These are phyloP conservation scores for Hydnum rufescens DNA, from an alignment of 768 basidiomycete genomes.

Conservation along the genomic window DNA sequence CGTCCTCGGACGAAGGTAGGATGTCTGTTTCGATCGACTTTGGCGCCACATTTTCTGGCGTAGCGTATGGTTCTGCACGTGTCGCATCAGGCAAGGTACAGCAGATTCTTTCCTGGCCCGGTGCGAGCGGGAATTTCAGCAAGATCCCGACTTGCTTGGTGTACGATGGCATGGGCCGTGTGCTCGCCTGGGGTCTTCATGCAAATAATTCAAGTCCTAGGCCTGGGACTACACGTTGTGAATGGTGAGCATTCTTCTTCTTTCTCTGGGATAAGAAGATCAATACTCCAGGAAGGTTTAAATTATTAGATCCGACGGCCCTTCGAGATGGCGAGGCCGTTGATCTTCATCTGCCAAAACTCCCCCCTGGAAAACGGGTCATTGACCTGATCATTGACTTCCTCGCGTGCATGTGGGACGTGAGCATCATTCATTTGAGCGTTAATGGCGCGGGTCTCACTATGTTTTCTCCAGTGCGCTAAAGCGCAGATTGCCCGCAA, in stretches of 20 bases:
- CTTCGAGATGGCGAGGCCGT: constrained; percentile 54
- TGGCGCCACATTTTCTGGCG: constrained; percentile 74
- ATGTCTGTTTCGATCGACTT: constrained; percentile 59
- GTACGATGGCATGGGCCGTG: constrained; percentile 53
- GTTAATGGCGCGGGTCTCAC: not conserved
- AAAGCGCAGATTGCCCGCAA: constrained; percentile 74
- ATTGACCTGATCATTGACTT: constrained; percentile 72
- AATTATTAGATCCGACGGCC: constrained; percentile 63
- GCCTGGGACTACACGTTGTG: constrained; percentile 39
- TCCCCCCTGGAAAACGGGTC: constrained; percentile 59
- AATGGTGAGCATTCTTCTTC: too few species aligned
- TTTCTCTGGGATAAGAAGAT: too few species aligned
- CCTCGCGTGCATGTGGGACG: constrained; percentile 59
- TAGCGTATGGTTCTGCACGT: constrained; percentile 73
- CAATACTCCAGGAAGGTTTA: too few species aligned
- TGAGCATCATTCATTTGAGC: not conserved
- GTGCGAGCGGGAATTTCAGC: constrained; percentile 68
- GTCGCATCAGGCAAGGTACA: constrained; percentile 62
- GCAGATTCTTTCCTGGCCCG: constrained; percentile 75
- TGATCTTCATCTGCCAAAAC: constrained; percentile 57
- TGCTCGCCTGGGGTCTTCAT: constrained; percentile 72
- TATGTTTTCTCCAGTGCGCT: constrained; percentile 29
- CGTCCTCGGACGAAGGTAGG: constrained; percentile 39
- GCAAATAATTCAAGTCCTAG: constrained; percentile 63
- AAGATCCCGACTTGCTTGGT: constrained; percentile 76